These are phyloP conservation scores for Thielaviopsis ethacetica DNA, from an alignment of 2,329 filamentous ascomycete species.

Conservation along the genomic window DNA sequence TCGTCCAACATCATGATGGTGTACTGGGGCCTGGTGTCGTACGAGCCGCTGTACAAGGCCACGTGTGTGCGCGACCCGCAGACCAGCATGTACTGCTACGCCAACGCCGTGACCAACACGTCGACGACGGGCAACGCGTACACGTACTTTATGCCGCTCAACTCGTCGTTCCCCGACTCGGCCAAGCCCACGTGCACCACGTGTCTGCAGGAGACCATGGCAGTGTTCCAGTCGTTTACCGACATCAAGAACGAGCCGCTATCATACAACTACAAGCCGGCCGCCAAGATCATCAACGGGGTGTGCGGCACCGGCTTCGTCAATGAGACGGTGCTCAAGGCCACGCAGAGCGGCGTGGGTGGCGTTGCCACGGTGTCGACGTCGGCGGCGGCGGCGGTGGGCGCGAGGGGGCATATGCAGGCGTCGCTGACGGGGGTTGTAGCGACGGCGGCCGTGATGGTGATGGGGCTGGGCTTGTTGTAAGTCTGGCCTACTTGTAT, in stretches of 20 bases:
- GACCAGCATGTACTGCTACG: slow-evolving; percentile 61
- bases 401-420: not conserved
- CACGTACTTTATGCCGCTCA: slow-evolving; percentile 74
- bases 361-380: slow-evolving; percentile 7
- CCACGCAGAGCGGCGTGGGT: slow-evolving; percentile 14
- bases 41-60: slow-evolving; percentile 61
- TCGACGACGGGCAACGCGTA: slow-evolving; percentile 56
- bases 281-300: slow-evolving; percentile 58
- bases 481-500: not conserved
- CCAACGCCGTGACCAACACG: slow-evolving; percentile 64
- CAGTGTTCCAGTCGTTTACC: slow-evolving; percentile 55
- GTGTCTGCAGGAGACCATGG: slow-evolving; percentile 70
- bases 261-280: slow-evolving; percentile 48
- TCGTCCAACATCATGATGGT: slow-evolving; percentile 60
- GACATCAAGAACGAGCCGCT: slow-evolving; percentile 50
- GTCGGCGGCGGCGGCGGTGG: not conserved
- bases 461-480: slow-evolving; percentile 1
- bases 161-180: slow-evolving; percentile 48
- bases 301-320: slow-evolving; percentile 42
- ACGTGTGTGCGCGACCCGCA: slow-evolving; percentile 57
- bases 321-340: slow-evolving; percentile 31
- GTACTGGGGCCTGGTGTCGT: slow-evolving; percentile 60
- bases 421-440: not conserved
- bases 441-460: not conserved
- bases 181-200: slow-evolving; percentile 57